Evolutionary conservation across 345 rosid species (phyloP).

Genomic region (Populus euphratica): DNA sequence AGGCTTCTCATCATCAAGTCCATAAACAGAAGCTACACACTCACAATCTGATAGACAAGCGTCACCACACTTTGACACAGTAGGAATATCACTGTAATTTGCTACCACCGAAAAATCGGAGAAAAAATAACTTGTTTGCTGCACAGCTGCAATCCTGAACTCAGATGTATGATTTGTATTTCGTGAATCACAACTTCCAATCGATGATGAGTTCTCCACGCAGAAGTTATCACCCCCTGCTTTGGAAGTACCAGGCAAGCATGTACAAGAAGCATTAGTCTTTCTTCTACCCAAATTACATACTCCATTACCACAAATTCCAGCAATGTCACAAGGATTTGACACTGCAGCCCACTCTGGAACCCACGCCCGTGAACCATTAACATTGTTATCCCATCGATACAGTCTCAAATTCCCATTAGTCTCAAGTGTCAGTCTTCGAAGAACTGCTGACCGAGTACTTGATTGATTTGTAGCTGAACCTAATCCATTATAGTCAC

Average conservation of each 20-base stretch:
- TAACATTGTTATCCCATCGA: conserved; percentile 75
- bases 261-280: conserved; percentile 69
- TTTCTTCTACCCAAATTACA: conserved; percentile 68
- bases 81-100: conserved; percentile 57
- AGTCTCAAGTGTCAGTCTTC: conserved; percentile 66
- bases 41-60: conserved; percentile 71
- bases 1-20: conserved; percentile 80
- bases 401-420: conserved; percentile 78
- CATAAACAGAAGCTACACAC: conserved; percentile 84
- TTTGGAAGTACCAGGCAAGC: conserved; percentile 62
- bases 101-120: conserved; percentile 55
- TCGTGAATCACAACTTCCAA: conserved; percentile 38
- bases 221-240: conserved; percentile 37
- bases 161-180: conserved; percentile 29
- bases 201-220: conserved; percentile 44
- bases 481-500: conserved; percentile 41
- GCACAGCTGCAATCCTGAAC: conserved; percentile 52
- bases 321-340: conserved; percentile 83
- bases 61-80: conserved; percentile 64
- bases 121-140: conserved; percentile 77
- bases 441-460: conserved; percentile 31
- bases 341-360: conserved; percentile 91
- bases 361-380: conserved; percentile 79
- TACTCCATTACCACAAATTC: conserved; percentile 79
- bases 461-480: conserved; percentile 32